Percentiles rank a stretch among this genome's conserved stretches.
Conservation (phyloP, 345 rosid genomes). For the Gossypium rotundifolium region DNA sequence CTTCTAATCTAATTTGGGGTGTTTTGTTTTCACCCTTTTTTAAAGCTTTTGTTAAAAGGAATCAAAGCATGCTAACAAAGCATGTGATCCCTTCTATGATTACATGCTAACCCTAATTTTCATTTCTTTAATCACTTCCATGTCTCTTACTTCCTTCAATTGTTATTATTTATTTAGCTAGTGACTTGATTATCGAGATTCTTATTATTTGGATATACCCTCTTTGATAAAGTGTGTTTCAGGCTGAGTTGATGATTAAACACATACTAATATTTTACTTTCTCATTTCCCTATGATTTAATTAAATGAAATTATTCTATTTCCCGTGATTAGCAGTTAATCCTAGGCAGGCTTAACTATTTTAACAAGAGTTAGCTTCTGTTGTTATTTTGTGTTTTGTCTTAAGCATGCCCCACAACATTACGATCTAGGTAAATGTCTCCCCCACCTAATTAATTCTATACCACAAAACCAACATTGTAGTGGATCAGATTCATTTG, state of each 20-base stretch:
- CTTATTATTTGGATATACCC: conserved; percentile 18
- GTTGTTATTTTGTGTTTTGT: conserved; percentile 22
- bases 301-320: not conserved
- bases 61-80: conserved; percentile 44
- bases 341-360: conserved; percentile 20
- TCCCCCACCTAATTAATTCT: conserved; percentile 24
- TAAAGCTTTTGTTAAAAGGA: conserved; percentile 33
- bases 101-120: conserved; percentile 14
- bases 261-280: not conserved
- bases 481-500: conserved; percentile 13
- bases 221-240: conserved; percentile 11
- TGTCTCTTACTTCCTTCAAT: not conserved
- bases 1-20: conserved; percentile 1
- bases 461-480: conserved; percentile 45
- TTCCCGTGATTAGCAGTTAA: conserved; percentile 21
- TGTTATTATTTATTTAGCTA: conserved; percentile 20
- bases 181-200: conserved; percentile 6
- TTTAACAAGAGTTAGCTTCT: not conserved
- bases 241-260: not conserved
- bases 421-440: conserved; percentile 31
- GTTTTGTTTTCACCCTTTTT: not conserved
- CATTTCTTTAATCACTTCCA: conserved; percentile 4
- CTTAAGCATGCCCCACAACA: conserved; percentile 30
- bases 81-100: conserved; percentile 52
- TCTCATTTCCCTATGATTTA: conserved; percentile 15